phyloP scores from a whole-genome alignment of 495 filamentous ascomycete species.

The Xylaria venustula region DNA sequence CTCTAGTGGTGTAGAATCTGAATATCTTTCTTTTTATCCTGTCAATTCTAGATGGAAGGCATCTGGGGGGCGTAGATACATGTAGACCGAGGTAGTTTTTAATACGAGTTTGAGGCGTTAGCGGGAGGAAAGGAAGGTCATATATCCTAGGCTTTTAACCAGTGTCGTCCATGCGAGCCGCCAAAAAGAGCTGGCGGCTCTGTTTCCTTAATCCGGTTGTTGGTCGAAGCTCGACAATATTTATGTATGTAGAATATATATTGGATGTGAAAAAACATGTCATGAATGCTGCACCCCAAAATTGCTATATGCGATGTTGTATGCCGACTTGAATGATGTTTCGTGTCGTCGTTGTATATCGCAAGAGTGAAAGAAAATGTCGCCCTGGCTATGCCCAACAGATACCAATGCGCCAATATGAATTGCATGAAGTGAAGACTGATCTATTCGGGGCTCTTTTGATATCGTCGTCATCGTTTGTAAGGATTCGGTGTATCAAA shows the following conservation, averaged over 20 bases:
- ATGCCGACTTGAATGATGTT: conserved; percentile 27
- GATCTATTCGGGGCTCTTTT: neutral
- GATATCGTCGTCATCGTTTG: neutral
- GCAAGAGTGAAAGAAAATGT: neutral
- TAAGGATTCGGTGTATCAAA: neutral
- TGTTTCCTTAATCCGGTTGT: neutral
- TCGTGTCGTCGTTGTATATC: conserved; percentile 31
- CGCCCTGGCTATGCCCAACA: conserved; percentile 3
- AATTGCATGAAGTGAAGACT: conserved; percentile 5
- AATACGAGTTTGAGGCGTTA: neutral
- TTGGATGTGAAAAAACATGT: neutral
- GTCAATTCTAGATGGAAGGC: neutral
- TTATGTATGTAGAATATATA: neutral
- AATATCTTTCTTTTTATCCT: neutral
- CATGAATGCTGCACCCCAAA: neutral
- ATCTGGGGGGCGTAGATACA: conserved; percentile 1
- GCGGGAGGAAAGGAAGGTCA: neutral
- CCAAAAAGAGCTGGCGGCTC: neutral
- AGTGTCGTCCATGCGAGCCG: neutral
- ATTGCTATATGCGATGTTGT: conserved; percentile 12
- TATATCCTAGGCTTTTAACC: neutral
- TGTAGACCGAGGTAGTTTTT: neutral
- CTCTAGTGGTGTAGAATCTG: neutral
- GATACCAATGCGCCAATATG: neutral
- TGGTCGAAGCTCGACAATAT: neutral